phyloP scores from a whole-genome alignment of 306 rosid species.

The Cicer pinnatifidum region DNA sequence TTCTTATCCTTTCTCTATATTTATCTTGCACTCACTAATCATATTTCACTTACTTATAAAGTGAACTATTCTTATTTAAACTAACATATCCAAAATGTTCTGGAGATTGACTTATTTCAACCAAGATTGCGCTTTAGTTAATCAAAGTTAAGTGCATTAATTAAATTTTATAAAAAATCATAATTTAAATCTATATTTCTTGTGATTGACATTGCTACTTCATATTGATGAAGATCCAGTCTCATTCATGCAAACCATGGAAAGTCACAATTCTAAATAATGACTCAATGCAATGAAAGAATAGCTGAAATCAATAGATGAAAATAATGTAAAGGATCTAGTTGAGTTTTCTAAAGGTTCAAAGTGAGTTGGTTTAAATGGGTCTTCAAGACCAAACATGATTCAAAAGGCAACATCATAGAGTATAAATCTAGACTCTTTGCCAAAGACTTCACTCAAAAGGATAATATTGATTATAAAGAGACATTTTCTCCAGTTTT shows the following conservation, averaged over 20 bases:
- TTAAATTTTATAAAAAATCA: no score
- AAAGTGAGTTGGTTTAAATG: background rate
- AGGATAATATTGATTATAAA: background rate
- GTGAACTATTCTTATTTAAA: no score
- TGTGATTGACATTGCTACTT: no score
- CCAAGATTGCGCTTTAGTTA: no score
- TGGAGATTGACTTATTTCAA: no score
- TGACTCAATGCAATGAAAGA: background rate
- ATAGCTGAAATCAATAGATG: background rate
- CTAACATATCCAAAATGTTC: no score
- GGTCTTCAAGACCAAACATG: slow-evolving; percentile 12
- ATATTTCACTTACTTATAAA: no score
- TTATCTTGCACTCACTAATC: no score
- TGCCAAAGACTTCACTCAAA: background rate
- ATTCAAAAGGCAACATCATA: background rate
- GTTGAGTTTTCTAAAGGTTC: background rate
- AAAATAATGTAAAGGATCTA: background rate
- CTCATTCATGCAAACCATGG: background rate
- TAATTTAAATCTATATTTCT: no score
- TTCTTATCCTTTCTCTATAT: no score
- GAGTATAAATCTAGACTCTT: background rate
- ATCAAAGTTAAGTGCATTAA: no score
- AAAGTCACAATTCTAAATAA: background rate
- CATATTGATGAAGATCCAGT: no score
- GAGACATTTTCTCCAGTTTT: background rate